Percentiles rank a stretch among this genome's conserved stretches.
Evolutionary conservation across 306 rosid species (phyloP).

Genomic region (Sicyos edulis): DNA sequence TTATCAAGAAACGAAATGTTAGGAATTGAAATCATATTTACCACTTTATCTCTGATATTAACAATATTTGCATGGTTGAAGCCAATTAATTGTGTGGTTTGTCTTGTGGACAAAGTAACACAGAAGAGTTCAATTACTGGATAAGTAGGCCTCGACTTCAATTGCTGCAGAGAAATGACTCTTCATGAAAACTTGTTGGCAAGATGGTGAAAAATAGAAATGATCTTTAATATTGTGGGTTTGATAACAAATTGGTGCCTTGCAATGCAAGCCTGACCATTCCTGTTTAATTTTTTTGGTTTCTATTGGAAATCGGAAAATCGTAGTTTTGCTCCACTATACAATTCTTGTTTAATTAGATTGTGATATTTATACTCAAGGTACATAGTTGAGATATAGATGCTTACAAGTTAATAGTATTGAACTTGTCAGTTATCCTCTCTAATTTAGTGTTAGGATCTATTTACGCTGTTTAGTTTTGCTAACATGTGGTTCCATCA

Average conservation of each 20-base stretch:
- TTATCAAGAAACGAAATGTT: background rate
- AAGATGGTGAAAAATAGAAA: background rate
- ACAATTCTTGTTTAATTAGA: background rate
- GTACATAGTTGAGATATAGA: too few species aligned
- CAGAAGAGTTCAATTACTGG: too few species aligned
- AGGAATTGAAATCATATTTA: background rate
- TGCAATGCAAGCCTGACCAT: background rate
- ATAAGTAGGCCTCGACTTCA: background rate
- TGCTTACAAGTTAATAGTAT: background rate
- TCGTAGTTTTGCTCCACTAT: too few species aligned
- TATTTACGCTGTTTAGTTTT: background rate
- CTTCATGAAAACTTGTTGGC: background rate
- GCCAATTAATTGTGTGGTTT: background rate
- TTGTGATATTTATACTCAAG: background rate
- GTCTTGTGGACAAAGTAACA: background rate
- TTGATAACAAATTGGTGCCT: background rate
- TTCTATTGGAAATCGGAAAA: too few species aligned
- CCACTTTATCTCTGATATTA: background rate
- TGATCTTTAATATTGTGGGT: background rate
- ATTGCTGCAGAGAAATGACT: background rate
- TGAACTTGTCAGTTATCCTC: background rate
- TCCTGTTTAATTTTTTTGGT: too few species aligned
- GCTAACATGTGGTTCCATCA: background rate
- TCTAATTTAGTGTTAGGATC: background rate
- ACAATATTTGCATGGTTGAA: background rate